These are phyloP conservation scores for Xylaria sp. DNA, from an alignment of 2,329 filamentous ascomycete genomes.

Conservation along the genomic window DNA sequence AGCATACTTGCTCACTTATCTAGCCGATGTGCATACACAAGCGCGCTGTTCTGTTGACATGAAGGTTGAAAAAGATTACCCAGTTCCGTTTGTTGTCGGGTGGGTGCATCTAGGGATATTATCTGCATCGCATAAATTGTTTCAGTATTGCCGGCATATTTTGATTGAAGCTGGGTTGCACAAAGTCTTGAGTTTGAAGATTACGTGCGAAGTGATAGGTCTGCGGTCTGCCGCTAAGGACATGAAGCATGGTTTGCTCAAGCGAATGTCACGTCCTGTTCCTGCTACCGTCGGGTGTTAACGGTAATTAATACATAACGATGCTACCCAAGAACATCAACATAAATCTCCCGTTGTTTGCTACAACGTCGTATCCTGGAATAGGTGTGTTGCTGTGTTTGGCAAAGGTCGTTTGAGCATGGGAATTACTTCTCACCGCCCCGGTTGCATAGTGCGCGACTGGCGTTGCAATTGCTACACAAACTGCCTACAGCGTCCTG, in stretches of 20 bases:
- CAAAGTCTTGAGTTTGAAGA: conserved; percentile 5
- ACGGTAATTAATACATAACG: conserved; percentile 20
- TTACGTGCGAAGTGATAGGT: conserved; percentile 7
- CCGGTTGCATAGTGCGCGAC: not conserved
- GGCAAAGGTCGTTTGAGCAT: conserved; percentile 13
- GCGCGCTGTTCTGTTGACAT: not conserved
- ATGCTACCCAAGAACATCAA: conserved; percentile 23
- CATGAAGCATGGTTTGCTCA: conserved; percentile 16
- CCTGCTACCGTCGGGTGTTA: conserved; percentile 29
- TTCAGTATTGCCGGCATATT: conserved; percentile 11
- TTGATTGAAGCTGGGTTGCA: conserved; percentile 20
- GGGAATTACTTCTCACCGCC: not conserved
- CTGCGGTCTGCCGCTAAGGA: not conserved
- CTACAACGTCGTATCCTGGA: conserved; percentile 17
- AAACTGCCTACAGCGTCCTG: not conserved
- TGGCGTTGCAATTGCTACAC: conserved; percentile 32
- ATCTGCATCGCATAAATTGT: conserved; percentile 7
- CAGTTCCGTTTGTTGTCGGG: conserved; percentile 5
- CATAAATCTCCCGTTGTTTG: conserved; percentile 2
- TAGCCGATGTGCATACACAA: not conserved
- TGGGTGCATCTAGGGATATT: conserved; percentile 1
- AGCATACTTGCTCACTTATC: not conserved
- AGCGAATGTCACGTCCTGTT: conserved; percentile 26
- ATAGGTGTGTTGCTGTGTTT: conserved; percentile 13
- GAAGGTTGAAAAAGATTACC: not conserved